Percentiles rank a stretch among this genome's conserved stretches.
Conservation (phyloP, 352 stramenopile species). For the Paralagenidium karlingii region DNA sequence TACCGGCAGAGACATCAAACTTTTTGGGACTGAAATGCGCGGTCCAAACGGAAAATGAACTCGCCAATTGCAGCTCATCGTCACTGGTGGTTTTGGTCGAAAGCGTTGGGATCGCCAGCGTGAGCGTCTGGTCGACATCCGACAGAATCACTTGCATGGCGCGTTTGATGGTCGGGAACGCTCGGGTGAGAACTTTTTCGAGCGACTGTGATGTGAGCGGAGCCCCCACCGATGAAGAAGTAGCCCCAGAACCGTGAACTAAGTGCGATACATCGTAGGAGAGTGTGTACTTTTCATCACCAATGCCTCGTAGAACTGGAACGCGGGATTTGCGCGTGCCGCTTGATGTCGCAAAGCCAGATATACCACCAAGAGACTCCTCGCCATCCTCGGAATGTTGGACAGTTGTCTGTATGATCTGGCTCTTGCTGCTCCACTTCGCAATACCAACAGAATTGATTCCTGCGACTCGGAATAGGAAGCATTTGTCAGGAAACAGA, state of each 20-base stretch:
- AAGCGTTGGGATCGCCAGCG: constrained; percentile 4
- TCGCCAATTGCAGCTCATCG: too few relatives aligned
- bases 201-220: too few relatives aligned
- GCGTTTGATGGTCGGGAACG: background rate
- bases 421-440: constrained; percentile 30
- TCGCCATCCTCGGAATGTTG: too few relatives aligned
- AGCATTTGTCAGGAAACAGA: constrained; percentile 20
- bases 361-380: too few relatives aligned
- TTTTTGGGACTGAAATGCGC: constrained; percentile 46
- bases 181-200: background rate
- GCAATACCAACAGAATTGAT: constrained; percentile 49
- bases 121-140: constrained; percentile 30
- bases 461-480: constrained; percentile 47
- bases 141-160: constrained; percentile 25
- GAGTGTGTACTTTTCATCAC: constrained; percentile 32
- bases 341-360: too few relatives aligned
- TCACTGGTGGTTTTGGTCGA: constrained; percentile 4
- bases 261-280: too few relatives aligned
- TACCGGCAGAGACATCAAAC: constrained; percentile 56
- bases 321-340: too few relatives aligned
- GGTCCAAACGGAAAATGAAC: constrained; percentile 35
- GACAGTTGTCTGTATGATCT: constrained; percentile 5
- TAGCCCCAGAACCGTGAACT: too few relatives aligned
- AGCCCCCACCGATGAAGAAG: too few relatives aligned
- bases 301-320: constrained; percentile 31